Base-by-base conservation (phyloP, 2,329 filamentous ascomycete genomes). In the Phaeophleospora eucalypticola region DNA sequence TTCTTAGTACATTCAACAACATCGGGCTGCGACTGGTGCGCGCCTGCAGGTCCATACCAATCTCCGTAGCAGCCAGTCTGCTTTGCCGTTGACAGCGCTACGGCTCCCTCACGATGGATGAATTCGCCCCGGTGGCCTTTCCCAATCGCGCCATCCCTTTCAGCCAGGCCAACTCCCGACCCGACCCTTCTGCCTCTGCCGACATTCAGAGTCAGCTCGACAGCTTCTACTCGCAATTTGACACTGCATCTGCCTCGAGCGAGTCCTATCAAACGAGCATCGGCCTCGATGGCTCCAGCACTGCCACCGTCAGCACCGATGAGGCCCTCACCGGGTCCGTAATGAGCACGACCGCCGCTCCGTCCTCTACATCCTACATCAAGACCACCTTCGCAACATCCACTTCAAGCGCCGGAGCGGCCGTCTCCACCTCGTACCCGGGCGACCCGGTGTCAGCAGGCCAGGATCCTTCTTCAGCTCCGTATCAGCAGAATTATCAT, bases 401-500 rank as follows among this genome's bases (percentile, higher is more conserved):
- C 3, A 2, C 14, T 34, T 27, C 39, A 29, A 33, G 39, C 27
- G 14, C 6, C 24, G 24, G 24, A 29, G 24, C 24, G 6, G 24
- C 12, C 24, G 12, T 7, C 12, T 29, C 24, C 7, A 29, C 24
- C 24, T 29, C 24, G 24, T 6, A 29, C 12, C 12, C 24, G 24
- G 18, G 17, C 20, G 18, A 24, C 21, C 37, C 37, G 18, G 17
- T 12, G 21, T 27, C 36, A 9, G 42, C 35, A n/a, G 14, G 18
- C 24, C 40, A 27, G 36, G 29, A 19, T 17, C 21, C 41, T 34
- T 48, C 21, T 20, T 27, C 38, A 27, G 43, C 41, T 36, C 20
- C 36, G n/a, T 14, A 20, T 12, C 18, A 36, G 24, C 36, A 47
- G 4, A 18, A 36, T n/a, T 39, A 48, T 27, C 18, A 54, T 37